Evolutionary conservation across 2,329 filamentous ascomycete genomes (phyloP).

Genomic region (Myriosclerotinia duriaeana): DNA sequence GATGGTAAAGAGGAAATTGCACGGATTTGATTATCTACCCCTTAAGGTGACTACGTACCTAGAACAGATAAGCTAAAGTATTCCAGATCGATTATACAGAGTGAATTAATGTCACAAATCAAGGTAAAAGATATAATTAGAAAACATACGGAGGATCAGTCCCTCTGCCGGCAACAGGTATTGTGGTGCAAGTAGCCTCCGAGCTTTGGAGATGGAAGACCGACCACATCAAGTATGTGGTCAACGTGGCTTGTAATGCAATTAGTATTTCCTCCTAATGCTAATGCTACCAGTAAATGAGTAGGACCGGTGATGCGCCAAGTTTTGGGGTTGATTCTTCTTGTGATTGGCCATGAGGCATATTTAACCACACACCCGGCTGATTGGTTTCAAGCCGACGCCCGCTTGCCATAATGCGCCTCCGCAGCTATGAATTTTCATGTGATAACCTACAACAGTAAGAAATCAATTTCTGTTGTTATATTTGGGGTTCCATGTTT

Average conservation of each 20-base stretch:
- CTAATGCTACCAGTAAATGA: not conserved
- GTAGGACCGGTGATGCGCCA: not conserved
- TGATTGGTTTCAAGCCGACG: not conserved
- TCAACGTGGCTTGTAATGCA: not conserved
- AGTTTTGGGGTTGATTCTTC: not conserved
- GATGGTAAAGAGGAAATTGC: no score
- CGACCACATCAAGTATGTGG: not conserved
- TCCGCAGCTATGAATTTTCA: no score
- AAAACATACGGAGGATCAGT: no score
- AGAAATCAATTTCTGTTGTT: no score
- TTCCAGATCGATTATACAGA: not conserved
- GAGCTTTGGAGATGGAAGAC: not conserved
- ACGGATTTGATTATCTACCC: no score
- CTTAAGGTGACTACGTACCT: no score
- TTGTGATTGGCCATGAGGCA: not conserved
- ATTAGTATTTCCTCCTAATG: no score
- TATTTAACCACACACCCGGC: not conserved
- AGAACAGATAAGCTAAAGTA: no score
- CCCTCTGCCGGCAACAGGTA: not conserved
- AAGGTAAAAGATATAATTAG: no score
- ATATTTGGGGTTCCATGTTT: no score
- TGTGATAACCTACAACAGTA: no score
- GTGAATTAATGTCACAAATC: not conserved
- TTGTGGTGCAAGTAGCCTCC: not conserved
- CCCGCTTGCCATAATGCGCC: not conserved